Percentiles rank a stretch among this genome's conserved stretches.
These are phyloP conservation scores for Magnaporthiopsis poae DNA, from an alignment of 2,329 filamentous ascomycete genomes.

Conservation along the genomic window DNA sequence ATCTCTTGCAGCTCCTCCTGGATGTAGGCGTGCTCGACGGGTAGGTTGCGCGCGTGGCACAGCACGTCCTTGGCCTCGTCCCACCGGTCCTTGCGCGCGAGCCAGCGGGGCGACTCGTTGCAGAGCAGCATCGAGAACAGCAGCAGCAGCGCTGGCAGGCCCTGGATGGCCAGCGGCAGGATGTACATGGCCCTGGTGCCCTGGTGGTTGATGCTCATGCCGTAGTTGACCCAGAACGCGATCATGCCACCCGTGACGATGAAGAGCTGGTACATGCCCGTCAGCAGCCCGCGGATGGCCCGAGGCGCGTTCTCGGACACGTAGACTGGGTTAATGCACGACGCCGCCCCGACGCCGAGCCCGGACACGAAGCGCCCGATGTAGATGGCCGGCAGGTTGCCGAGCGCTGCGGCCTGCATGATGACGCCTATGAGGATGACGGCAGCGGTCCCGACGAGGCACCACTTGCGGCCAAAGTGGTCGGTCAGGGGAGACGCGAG, in stretches of 20 bases:
- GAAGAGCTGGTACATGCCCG: conserved; percentile 52
- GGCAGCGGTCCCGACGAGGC: conserved; percentile 12
- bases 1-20: conserved; percentile 24
- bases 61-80: conserved; percentile 53
- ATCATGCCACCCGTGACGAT: conserved; percentile 34
- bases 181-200: conserved; percentile 20
- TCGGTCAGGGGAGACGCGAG: conserved; percentile 20
- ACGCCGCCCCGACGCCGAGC: conserved; percentile 39
- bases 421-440: conserved; percentile 22
- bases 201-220: conserved; percentile 28
- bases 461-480: conserved; percentile 22
- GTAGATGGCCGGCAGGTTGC: conserved; percentile 21
- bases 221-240: conserved; percentile 46
- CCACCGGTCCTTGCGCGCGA: conserved; percentile 58
- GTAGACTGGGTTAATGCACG: conserved; percentile 51
- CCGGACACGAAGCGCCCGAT: conserved; percentile 40
- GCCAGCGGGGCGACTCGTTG: conserved; percentile 59
- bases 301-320: conserved; percentile 51
- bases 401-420: conserved; percentile 23
- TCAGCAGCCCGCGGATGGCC: conserved; percentile 48
- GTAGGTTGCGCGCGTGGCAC: conserved; percentile 31
- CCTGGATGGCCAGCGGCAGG: conserved; percentile 48
- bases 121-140: conserved; percentile 45
- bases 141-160: conserved; percentile 44
- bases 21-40: conserved; percentile 26